These are phyloP conservation scores for Asterophora lycoperdoides DNA, from an alignment of 768 basidiomycete species.

Conservation along the genomic window DNA sequence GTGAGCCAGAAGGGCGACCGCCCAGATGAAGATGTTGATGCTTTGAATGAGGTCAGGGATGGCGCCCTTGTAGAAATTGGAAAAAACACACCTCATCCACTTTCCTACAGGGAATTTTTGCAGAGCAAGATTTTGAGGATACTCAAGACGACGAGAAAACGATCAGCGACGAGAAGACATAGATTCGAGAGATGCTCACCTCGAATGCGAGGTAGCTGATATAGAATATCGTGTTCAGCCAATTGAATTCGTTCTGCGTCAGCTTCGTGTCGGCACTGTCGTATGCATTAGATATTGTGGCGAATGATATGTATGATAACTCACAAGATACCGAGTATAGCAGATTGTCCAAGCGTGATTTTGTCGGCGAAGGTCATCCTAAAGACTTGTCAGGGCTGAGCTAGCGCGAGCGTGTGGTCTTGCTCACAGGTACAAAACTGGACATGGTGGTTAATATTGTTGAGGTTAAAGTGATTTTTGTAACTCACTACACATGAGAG, in stretches of 20 bases:
- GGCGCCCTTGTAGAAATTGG: neutral
- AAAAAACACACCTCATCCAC: slow-evolving; percentile 68
- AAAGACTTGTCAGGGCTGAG: no score
- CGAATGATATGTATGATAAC: slow-evolving; percentile 15
- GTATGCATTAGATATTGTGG: neutral
- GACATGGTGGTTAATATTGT: slow-evolving; percentile 7
- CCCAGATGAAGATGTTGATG: slow-evolving; percentile 74
- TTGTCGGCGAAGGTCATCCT: slow-evolving; percentile 82
- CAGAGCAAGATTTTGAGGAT: slow-evolving; percentile 68
- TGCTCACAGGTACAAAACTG: slow-evolving; percentile 66
- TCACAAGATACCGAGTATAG: slow-evolving; percentile 66
- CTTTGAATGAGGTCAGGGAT: slow-evolving; percentile 23
- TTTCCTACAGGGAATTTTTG: slow-evolving; percentile 75
- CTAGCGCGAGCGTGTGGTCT: neutral
- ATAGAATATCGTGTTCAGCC: slow-evolving; percentile 78
- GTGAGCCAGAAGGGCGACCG: slow-evolving; percentile 56
- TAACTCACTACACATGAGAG: slow-evolving; percentile 74
- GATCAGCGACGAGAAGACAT: slow-evolving; percentile 4
- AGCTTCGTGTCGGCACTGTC: slow-evolving; percentile 52
- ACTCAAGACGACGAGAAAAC: slow-evolving; percentile 30
- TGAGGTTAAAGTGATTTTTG: neutral
- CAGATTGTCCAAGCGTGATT: slow-evolving; percentile 66
- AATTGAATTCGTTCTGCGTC: slow-evolving; percentile 65
- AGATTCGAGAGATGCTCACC: slow-evolving; percentile 22
- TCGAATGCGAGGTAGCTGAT: slow-evolving; percentile 60